phyloP scores from a whole-genome alignment of 176 grass and related monocot genomes.

The bread wheat (Triticum aestivum) region DNA sequence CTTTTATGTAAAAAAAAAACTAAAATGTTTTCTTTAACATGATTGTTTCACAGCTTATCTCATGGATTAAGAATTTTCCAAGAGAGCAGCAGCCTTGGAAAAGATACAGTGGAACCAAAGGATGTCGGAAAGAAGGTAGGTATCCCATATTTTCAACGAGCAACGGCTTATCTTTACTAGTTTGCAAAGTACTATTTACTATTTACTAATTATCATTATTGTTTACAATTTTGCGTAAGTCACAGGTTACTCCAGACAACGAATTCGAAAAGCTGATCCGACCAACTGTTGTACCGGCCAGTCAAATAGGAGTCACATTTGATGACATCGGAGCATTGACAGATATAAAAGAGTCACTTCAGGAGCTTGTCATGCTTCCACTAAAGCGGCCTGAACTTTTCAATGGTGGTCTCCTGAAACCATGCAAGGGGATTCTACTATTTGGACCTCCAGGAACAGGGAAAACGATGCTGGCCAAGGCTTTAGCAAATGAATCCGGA shows the following conservation, averaged over 20 bases:
- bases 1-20: not conserved
- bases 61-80: conserved; percentile 79
- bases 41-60: conserved; percentile 53
- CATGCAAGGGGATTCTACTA: conserved; percentile 71
- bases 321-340: conserved; percentile 72
- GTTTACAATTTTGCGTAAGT: conserved; percentile 11
- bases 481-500: conserved; percentile 73
- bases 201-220: not conserved
- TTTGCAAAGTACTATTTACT: not conserved
- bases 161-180: not conserved
- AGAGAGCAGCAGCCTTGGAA: conserved; percentile 62
- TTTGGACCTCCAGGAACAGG: conserved; percentile 87
- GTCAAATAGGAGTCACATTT: conserved; percentile 78
- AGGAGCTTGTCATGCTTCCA: conserved; percentile 79
- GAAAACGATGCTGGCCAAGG: conserved; percentile 88
- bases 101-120: conserved; percentile 63
- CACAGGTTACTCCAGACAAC: conserved; percentile 61
- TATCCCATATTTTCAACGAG: conserved; percentile 18
- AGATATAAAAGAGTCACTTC: conserved; percentile 78
- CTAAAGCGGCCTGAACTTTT: conserved; percentile 73
- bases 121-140: conserved; percentile 48
- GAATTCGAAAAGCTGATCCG: conserved; percentile 78
- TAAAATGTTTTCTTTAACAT: conserved; percentile 11
- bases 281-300: conserved; percentile 63
- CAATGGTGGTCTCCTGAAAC: conserved; percentile 79